Percentiles rank a stretch among this genome's conserved stretches.
Conservation (phyloP, 768 basidiomycete species). For the Leccinum olivaceopallidum region DNA sequence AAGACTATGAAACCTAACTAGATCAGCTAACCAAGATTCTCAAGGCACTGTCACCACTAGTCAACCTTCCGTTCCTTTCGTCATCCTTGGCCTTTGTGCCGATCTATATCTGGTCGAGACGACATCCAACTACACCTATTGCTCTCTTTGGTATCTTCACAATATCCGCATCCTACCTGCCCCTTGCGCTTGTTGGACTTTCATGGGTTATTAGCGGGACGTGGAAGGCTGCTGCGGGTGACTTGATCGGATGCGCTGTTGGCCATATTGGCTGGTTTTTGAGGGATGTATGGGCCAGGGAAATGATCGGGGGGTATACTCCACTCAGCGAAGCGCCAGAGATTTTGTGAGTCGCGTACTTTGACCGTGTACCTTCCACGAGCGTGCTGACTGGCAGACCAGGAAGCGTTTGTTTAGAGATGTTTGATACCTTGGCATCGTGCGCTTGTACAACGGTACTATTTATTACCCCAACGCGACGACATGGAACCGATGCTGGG, state of each 20-base stretch:
- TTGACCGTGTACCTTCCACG: not conserved
- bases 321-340: conserved; percentile 73
- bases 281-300: conserved; percentile 84
- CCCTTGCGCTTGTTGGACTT: conserved; percentile 86
- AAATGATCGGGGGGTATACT: conserved; percentile 77
- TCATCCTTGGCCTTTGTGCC: conserved; percentile 92
- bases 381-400: conserved; percentile 4
- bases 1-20: not conserved
- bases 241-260: conserved; percentile 82
- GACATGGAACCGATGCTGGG: not conserved
- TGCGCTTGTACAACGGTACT: conserved; percentile 12
- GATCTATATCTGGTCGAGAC: conserved; percentile 95
- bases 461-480: not conserved
- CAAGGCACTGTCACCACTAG: conserved; percentile 79
- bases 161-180: conserved; percentile 94
- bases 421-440: conserved; percentile 21
- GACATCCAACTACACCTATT: conserved; percentile 94
- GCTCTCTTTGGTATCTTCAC: conserved; percentile 94
- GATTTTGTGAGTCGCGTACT: conserved; percentile 53
- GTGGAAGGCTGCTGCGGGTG: conserved; percentile 80
- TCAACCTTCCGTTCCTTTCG: conserved; percentile 92
- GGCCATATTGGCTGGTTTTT: conserved; percentile 87
- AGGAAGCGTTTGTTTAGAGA: conserved; percentile 74
- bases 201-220: conserved; percentile 82
- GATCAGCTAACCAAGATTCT: conserved; percentile 1